These are phyloP conservation scores for Talaromyces liani DNA, from an alignment of 495 filamentous ascomycete species.

Conservation along the genomic window DNA sequence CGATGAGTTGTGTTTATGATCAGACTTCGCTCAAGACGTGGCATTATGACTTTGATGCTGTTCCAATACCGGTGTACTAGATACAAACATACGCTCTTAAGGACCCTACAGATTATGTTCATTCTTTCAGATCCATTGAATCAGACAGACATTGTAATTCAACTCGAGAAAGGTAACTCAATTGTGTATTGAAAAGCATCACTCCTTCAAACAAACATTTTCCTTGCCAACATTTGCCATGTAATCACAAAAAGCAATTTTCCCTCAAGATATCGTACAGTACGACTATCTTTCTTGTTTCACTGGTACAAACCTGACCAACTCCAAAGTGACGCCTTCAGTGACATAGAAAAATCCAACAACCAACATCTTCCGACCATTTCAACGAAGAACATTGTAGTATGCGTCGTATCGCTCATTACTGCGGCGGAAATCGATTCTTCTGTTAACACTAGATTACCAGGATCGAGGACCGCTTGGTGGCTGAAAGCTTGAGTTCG, in stretches of 20 bases:
- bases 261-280: neutral
- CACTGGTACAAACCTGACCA: neutral
- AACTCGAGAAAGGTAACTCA: neutral
- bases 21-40: neutral
- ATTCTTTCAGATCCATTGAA: neutral
- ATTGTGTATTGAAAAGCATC: neutral
- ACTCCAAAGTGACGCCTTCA: neutral
- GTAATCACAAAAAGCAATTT: neutral
- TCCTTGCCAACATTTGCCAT: neutral
- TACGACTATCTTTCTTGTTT: neutral
- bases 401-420: no score
- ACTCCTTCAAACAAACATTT: neutral
- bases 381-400: no score
- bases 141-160: neutral
- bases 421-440: no score
- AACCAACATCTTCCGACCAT: no score
- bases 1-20: neutral
- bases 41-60: neutral
- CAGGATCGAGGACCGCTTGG: neutral
- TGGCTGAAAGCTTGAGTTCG: neutral
- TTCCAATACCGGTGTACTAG: neutral
- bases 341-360: no score
- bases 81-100: neutral
- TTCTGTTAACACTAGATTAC: slow-evolving; percentile 6
- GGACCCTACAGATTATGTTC: neutral